phyloP scores from a whole-genome alignment of 192 early-diverging fungal species.

The Gamsiella multidivaricata region DNA sequence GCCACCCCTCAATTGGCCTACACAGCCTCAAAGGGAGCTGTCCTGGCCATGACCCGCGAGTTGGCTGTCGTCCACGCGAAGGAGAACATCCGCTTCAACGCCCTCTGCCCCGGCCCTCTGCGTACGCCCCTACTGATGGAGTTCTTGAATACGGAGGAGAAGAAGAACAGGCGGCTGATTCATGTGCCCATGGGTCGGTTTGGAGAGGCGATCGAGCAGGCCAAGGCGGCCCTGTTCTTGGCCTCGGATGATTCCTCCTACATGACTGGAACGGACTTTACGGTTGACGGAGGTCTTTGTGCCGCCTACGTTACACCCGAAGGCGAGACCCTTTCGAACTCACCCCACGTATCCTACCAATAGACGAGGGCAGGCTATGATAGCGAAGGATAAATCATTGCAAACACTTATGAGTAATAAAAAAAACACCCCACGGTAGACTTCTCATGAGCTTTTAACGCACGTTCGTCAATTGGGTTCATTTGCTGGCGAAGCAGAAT shows the following conservation, averaged over 20 bases:
- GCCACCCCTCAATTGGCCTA: conserved; percentile 90
- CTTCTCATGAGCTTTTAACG: no score
- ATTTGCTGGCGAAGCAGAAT: no score
- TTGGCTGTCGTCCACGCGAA: conserved; percentile 85
- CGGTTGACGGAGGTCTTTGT: conserved; percentile 83
- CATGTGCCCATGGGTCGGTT: conserved; percentile 89
- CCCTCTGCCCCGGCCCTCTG: conserved; percentile 85
- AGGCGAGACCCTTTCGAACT: conserved; percentile 43
- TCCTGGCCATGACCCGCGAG: conserved; percentile 87
- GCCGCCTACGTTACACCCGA: conserved; percentile 74
- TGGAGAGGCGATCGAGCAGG: conserved; percentile 89
- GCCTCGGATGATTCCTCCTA: conserved; percentile 83
- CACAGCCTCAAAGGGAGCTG: conserved; percentile 89
- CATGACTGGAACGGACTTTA: conserved; percentile 85
- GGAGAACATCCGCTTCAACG: conserved; percentile 87
- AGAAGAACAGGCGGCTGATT: conserved; percentile 81
- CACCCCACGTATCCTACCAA: conserved; percentile 48
- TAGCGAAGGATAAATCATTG: background rate
- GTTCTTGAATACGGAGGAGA: conserved; percentile 85
- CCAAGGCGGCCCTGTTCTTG: conserved; percentile 83
- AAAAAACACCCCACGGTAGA: no score
- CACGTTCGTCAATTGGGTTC: no score
- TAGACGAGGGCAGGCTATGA: background rate
- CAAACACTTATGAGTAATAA: no score
- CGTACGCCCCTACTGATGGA: conserved; percentile 85